Conservation (phyloP, 805 yeast species). For the Zygosaccharomyces bisporus region DNA sequence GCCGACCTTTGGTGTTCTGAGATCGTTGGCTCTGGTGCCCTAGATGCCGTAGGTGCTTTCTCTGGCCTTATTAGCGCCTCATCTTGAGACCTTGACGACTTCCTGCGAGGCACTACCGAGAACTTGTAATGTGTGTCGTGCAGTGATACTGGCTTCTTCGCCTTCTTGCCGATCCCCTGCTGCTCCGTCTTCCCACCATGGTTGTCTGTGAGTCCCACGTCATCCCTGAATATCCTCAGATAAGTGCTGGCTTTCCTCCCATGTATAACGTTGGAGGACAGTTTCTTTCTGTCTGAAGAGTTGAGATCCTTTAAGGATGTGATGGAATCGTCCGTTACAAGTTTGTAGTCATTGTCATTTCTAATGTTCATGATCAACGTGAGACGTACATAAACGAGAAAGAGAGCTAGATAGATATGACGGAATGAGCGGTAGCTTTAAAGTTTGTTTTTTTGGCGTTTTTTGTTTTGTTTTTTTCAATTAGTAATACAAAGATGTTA, state of each 20-base stretch:
- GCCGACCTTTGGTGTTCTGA: not conserved
- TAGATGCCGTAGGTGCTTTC: not conserved
- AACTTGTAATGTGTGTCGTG: constrained; percentile 17
- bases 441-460: not conserved
- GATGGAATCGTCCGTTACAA: constrained; percentile 6
- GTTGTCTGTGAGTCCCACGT: constrained; percentile 18
- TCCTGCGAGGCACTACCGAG: constrained; percentile 12
- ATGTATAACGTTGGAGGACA: constrained; percentile 24
- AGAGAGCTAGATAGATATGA: constrained; percentile 1
- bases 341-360: constrained; percentile 4
- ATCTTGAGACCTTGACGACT: constrained; percentile 13
- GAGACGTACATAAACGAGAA: constrained; percentile 5
- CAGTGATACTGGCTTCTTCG: constrained; percentile 12
- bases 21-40: not conserved
- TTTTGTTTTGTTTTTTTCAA: not conserved
- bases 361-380: constrained; percentile 7
- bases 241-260: constrained; percentile 37
- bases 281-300: constrained; percentile 22
- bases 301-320: constrained; percentile 28
- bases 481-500: not conserved
- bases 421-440: not conserved
- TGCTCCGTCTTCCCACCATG: not conserved
- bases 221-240: constrained; percentile 35
- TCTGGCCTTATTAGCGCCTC: not conserved
- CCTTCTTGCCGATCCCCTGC: not conserved